Base-by-base conservation (phyloP, 768 basidiomycete species). In the Lactifluus pinguis region DNA sequence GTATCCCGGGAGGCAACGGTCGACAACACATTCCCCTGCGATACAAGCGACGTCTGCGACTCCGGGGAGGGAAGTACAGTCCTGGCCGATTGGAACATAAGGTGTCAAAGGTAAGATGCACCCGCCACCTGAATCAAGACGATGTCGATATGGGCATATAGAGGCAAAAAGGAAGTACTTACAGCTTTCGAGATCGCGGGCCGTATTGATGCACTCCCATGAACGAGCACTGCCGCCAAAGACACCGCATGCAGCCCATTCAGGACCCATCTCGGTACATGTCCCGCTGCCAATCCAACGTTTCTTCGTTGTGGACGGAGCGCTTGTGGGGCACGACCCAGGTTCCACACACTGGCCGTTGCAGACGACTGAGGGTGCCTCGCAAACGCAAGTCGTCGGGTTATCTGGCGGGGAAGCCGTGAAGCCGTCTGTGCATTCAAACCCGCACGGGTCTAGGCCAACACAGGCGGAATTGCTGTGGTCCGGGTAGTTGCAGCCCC, bases 141-240 rank as follows among this genome's bases (percentile, higher is more conserved):
- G 32, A 38, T 6, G 38, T 38, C 11, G 38, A 38, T 38, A 11
- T 7, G 38, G 4, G 13, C 38, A 38, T 7, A 38, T 10, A 38
- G 9, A 7, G 3, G 9, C 38, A 13, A 7, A 38, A 38, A 38
- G 25, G 25, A 38, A 11, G 32, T 38, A 76, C 80, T 59, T 57
- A 82, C 81, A 83, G 70, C 79, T 80, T 68, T 80, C 80, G 7
- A 83, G 72, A 45, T 82, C 79, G 44, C 67, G 71, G 59, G 69
- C 72, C 1, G 75, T 79, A 64, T 82, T 68, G 49, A 83, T 65
- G 60, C 80, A 81, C 60, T 82, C 80, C 77, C 78, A 80, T 1
- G 76, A 73, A 2, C 71, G 69, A 10, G 69, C 60, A 15, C 68
- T 66, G 13, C 76, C 69, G 15, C 77, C 76, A 29, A 71, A 74